A percentile compares a stretch with the other conserved stretches of the same genome.
phyloP scores from a whole-genome alignment of 1,139 yeast genomes.

The Suhomyces yuchorum region DNA sequence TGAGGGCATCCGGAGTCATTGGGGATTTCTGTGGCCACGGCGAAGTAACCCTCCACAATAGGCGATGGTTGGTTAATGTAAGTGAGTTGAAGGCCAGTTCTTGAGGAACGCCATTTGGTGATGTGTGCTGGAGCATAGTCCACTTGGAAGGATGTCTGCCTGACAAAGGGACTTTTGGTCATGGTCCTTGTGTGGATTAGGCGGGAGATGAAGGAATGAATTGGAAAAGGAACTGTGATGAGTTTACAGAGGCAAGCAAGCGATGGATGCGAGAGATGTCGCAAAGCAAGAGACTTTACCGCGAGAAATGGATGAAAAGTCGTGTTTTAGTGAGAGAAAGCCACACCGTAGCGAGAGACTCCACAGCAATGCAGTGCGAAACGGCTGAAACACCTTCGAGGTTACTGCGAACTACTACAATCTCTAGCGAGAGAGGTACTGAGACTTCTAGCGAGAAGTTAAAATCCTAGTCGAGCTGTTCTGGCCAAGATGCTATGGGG shows the following conservation, averaged over 20 bases:
- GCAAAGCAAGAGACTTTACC: too few relatives aligned
- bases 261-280: neutral
- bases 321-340: neutral
- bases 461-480: too few relatives aligned
- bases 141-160: constrained; percentile 55
- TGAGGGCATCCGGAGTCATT: constrained; percentile 95
- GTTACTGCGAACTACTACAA: too few relatives aligned
- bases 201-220: neutral
- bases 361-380: neutral
- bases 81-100: constrained; percentile 83
- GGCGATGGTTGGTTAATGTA: constrained; percentile 84
- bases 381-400: neutral
- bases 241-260: neutral
- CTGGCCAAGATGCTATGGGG: too few relatives aligned
- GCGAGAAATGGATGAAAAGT: too few relatives aligned
- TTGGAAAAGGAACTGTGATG: neutral
- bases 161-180: constrained; percentile 18
- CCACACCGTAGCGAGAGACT: neutral
- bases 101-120: constrained; percentile 67
- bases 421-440: too few relatives aligned
- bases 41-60: constrained; percentile 87
- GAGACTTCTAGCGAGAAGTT: too few relatives aligned
- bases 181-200: neutral
- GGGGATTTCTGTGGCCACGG: constrained; percentile 88
- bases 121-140: constrained; percentile 66